These are phyloP conservation scores for Teunomyces panamensis DNA, from an alignment of 805 yeast species.

Conservation along the genomic window DNA sequence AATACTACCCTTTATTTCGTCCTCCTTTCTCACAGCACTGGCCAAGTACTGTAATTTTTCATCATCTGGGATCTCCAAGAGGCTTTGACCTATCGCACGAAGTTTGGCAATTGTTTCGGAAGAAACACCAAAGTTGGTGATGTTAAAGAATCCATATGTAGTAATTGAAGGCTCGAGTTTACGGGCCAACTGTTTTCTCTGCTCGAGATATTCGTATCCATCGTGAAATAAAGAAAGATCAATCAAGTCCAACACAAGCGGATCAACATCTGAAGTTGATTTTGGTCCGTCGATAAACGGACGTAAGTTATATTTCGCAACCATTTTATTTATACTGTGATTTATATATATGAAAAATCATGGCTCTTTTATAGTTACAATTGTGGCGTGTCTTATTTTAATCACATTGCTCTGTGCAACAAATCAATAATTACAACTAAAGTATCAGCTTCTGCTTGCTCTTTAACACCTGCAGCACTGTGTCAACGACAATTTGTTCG, in stretches of 20 bases:
- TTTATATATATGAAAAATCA: background rate
- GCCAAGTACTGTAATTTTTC: constrained; percentile 23
- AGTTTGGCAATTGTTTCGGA: constrained; percentile 17
- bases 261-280: constrained; percentile 1
- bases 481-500: constrained; percentile 23
- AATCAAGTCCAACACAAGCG: constrained; percentile 4
- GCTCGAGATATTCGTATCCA: background rate
- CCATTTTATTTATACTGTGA: background rate
- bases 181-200: constrained; percentile 5
- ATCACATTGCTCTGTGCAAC: background rate
- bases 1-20: constrained; percentile 13
- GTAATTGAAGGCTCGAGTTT: constrained; percentile 5
- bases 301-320: constrained; percentile 5
- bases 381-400: background rate
- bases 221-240: constrained; percentile 5
- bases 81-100: constrained; percentile 22
- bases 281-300: constrained; percentile 8
- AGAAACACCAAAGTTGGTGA: constrained; percentile 19
- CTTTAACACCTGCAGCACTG: constrained; percentile 18
- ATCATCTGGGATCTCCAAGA: constrained; percentile 25
- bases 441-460: background rate
- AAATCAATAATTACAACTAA: background rate
- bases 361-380: background rate
- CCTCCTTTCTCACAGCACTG: constrained; percentile 28
- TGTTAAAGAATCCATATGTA: constrained; percentile 9